These are phyloP conservation scores for Magnolia sinica DNA, from an alignment of 164 flowering plant species.

Conservation along the genomic window DNA sequence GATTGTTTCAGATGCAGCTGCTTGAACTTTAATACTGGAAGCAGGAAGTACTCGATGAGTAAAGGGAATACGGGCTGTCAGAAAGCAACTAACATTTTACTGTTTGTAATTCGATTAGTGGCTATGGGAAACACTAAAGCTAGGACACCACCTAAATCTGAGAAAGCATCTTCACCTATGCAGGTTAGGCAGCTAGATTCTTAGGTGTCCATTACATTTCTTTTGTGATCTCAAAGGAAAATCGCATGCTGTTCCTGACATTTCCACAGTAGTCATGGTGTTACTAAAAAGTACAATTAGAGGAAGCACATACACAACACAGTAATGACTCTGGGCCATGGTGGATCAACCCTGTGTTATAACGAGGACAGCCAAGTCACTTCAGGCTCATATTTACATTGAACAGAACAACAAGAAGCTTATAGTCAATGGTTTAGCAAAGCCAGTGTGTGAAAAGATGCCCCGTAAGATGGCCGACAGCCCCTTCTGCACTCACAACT, in stretches of 20 bases:
- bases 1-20: constrained; percentile 10
- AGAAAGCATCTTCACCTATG: constrained; percentile 56
- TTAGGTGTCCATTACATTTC: neutral
- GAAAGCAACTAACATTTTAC: neutral
- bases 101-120: constrained; percentile 4
- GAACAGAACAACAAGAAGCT: no score
- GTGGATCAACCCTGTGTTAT: no score
- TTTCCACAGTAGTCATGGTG: neutral
- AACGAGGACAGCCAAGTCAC: no score
- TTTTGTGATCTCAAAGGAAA: neutral
- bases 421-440: no score
- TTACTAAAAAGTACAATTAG: no score
- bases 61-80: neutral
- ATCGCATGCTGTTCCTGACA: neutral
- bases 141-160: constrained; percentile 51
- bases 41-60: neutral
- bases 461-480: no score
- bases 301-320: no score
- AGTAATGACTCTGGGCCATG: no score
- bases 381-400: no score
- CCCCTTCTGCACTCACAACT: no score
- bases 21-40: constrained; percentile 2
- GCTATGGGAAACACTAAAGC: constrained; percentile 73
- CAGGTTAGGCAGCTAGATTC: constrained; percentile 34
- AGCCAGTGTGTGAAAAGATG: no score